Base-by-base conservation (phyloP, 2,329 filamentous ascomycete genomes). In the Fusarium mundagurra region DNA sequence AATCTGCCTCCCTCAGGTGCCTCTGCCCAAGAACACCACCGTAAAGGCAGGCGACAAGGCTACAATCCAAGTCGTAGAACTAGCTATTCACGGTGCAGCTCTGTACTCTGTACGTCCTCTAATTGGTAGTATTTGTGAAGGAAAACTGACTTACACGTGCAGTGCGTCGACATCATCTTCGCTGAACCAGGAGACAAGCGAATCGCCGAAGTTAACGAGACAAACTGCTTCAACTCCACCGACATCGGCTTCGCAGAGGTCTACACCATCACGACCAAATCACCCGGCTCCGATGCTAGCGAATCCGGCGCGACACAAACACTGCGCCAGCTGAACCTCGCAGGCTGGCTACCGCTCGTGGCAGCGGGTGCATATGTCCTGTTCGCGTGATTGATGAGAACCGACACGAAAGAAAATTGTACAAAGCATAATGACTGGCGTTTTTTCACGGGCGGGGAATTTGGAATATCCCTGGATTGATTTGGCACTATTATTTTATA, bases 91-190 rank as follows among this genome's bases (percentile, higher is more conserved):
- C 80, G 95, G 95, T 7, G 95, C 94, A 4, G 88, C 93, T 10
- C 83, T 98, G 44, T 98, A 92, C 80, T 95, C 93, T 70, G 93
- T 95, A 86, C 76, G 92, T 67, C 8, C 29, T 11, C 1, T 31
- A 31, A 9, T 11, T 31, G 31, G 8, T 31, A 31, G 31, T 31
- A 31, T 36, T 10, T 33, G 31, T 6, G 12, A 27, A 5, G 10
- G 7, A 36, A 36, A 34, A 33, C 3, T 33, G 20, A 53, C 75
- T 74, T 65, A 76, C 61, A 33, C 17, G 18, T 11, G 10, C 36
- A 98, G 94, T 98, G 96, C 81, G 95, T 97, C 76, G 96, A 98
- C 80, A 97, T 98, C 78, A 96, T 93, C 53, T 97, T 98, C 77
- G 94, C 92, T 54, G 93, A 95, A 4, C 93, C 93, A 31, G 85